phyloP scores from a whole-genome alignment of 2,329 filamentous ascomycete species.

The Talaromyces islandicus region DNA sequence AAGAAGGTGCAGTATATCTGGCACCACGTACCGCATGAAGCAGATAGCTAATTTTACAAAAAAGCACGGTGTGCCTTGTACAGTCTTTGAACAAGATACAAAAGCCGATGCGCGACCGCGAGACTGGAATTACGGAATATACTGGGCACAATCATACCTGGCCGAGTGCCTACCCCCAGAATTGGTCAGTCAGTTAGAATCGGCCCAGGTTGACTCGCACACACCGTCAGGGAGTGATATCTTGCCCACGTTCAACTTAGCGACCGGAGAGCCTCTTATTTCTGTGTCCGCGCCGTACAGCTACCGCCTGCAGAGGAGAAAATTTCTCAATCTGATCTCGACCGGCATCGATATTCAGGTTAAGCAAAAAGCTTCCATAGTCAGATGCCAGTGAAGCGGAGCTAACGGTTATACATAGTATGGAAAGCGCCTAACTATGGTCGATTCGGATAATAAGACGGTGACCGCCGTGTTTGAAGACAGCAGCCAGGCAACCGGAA shows the following conservation, averaged over 20 bases:
- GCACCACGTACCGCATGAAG: not conserved
- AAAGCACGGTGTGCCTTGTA: slow-evolving; percentile 18
- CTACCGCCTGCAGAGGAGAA: slow-evolving; percentile 20
- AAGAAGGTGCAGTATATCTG: slow-evolving; percentile 7
- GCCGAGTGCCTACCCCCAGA: slow-evolving; percentile 22
- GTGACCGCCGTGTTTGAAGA: slow-evolving; percentile 10
- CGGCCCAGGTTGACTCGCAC: slow-evolving; percentile 21
- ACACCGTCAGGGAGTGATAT: slow-evolving; percentile 16
- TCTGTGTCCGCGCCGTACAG: slow-evolving; percentile 20
- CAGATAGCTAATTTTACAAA: not conserved
- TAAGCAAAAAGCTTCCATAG: not conserved
- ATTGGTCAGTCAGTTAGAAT: slow-evolving; percentile 16
- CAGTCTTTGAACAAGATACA: slow-evolving; percentile 27
- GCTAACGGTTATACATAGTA: slow-evolving; percentile 10
- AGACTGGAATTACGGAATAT: slow-evolving; percentile 29
- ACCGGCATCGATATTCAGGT: slow-evolving; percentile 24
- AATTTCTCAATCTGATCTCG: slow-evolving; percentile 22
- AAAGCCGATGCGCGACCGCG: slow-evolving; percentile 18
- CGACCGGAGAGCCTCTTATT: slow-evolving; percentile 20
- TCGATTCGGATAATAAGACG: slow-evolving; percentile 5
- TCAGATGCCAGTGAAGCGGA: not conserved
- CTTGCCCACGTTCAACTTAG: slow-evolving; percentile 20
- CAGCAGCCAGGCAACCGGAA: slow-evolving; percentile 6
- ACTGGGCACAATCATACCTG: slow-evolving; percentile 27
- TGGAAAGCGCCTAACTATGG: slow-evolving; percentile 7